Base-by-base conservation (phyloP, 2,329 filamentous ascomycete species). In the Pseudopithomyces chartarum region DNA sequence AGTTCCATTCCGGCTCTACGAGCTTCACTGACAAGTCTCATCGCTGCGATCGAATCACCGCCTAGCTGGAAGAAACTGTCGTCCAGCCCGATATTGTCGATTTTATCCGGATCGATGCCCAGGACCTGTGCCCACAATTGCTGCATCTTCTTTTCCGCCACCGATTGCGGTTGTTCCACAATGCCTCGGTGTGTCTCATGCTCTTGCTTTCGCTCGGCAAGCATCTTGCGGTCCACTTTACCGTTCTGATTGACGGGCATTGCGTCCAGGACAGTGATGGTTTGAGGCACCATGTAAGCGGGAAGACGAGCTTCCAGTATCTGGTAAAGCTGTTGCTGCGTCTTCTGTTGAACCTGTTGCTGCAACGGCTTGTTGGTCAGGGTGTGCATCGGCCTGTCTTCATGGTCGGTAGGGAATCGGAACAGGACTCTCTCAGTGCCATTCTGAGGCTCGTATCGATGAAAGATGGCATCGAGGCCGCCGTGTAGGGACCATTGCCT, bases 261-360 rank as follows among this genome's bases (percentile, higher is more conserved):
- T 8, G 8, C 26, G 8, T 29, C 26, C 26, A 29, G 26, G 5
- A 29, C 8, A 4, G 26, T 29, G 26, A 29, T 29, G 5, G 26
- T 29, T 8, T 29, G 26, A 5, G 26, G 26, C 40, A 58, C 44
- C 55, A 58, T 58, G 45, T 58, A 58, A 34, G 34, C 17, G 5
- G 55, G 55, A 20, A 57, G 50, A 13, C 52, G 47, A 12, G 19
- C 47, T 26, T 23, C n/a, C 6, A 56, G 47, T 13, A 33, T 26
- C 44, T 42, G 22, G 19, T 47, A 15, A 3, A 55, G 34, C 32
- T 56, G 38, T 12, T 39, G 13, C 17, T 40, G 47, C n/a, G 26
- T 29, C 63, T 57, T 46, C 49, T 66, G 77, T 19, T 66, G 65
- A 23, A 73, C 65, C 36, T 68, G 66, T 38, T 58, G 38, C 23